Conservation (phyloP, 2,329 filamentous ascomycete genomes). For the Nemania abortiva region DNA sequence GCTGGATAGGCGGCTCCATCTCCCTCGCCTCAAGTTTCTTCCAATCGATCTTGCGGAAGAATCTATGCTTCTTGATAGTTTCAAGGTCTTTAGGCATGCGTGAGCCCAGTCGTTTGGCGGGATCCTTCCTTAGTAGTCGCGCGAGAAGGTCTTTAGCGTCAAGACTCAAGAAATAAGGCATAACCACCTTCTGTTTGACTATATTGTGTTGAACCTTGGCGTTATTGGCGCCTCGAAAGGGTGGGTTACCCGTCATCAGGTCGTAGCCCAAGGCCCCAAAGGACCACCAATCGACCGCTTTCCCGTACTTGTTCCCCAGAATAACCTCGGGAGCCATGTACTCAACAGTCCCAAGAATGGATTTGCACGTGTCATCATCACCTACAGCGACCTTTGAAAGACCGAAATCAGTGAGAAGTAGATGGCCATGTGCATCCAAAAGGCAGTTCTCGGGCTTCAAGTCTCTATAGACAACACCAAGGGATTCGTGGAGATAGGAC, state of each 20-base stretch:
- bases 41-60: slow-evolving; percentile 98
- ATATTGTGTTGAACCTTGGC: slow-evolving; percentile 97
- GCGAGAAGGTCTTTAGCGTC: slow-evolving; percentile 96
- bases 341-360: slow-evolving; percentile 92
- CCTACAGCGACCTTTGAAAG: slow-evolving; percentile 93
- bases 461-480: slow-evolving; percentile 96
- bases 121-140: slow-evolving; percentile 90
- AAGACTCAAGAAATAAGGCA: slow-evolving; percentile 90
- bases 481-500: slow-evolving; percentile 89
- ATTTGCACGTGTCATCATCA: slow-evolving; percentile 78
- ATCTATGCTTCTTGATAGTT: slow-evolving; percentile 90
- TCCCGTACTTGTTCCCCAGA: slow-evolving; percentile 87
- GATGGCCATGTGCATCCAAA: slow-evolving; percentile 88
- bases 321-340: slow-evolving; percentile 99
- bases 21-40: slow-evolving; percentile 84
- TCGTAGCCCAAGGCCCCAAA: slow-evolving; percentile 93
- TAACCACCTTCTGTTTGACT: slow-evolving; percentile 85
- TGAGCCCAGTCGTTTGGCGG: slow-evolving; percentile 86
- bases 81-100: slow-evolving; percentile 90
- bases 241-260: slow-evolving; percentile 89
- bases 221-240: slow-evolving; percentile 91
- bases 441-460: slow-evolving; percentile 98
- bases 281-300: slow-evolving; percentile 98
- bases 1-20: slow-evolving; percentile 88
- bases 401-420: slow-evolving; percentile 96